Evolutionary conservation across 805 yeast genomes (phyloP).

Genomic region (Saccharomycopsis sp.): DNA sequence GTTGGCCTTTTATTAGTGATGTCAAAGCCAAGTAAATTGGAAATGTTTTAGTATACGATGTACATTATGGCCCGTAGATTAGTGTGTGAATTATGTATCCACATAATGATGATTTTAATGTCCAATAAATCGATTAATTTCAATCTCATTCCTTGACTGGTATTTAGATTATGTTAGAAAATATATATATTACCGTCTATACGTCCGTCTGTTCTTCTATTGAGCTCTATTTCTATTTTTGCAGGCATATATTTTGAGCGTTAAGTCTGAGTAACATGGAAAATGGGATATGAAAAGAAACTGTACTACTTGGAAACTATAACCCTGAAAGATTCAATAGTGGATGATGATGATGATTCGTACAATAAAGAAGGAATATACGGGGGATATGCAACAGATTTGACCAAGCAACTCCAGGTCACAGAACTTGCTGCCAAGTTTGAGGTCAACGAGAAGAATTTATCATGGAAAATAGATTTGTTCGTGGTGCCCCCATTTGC

Average conservation of each 20-base stretch:
- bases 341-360: background rate
- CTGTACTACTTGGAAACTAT: background rate
- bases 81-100: too few species aligned
- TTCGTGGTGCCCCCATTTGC: slow-evolving; percentile 14
- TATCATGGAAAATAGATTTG: slow-evolving; percentile 6
- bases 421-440: slow-evolving; percentile 5
- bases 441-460: background rate
- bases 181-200: background rate
- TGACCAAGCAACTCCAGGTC: slow-evolving; percentile 7
- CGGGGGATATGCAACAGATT: slow-evolving; percentile 1
- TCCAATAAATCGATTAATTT: too few species aligned
- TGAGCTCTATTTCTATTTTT: too few species aligned
- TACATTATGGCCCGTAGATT: background rate
- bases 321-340: background rate
- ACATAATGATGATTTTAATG: too few species aligned
- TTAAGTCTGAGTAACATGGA: background rate
- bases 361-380: background rate
- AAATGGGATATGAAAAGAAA: background rate
- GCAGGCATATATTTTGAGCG: too few species aligned
- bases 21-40: too few species aligned
- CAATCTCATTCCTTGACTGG: too few species aligned
- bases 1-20: too few species aligned
- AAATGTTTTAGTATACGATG: background rate
- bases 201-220: too few species aligned
- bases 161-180: too few species aligned